Evolutionary conservation across 2,329 filamentous ascomycete species (phyloP).

Genomic region (Chaetomiaceae sp.): DNA sequence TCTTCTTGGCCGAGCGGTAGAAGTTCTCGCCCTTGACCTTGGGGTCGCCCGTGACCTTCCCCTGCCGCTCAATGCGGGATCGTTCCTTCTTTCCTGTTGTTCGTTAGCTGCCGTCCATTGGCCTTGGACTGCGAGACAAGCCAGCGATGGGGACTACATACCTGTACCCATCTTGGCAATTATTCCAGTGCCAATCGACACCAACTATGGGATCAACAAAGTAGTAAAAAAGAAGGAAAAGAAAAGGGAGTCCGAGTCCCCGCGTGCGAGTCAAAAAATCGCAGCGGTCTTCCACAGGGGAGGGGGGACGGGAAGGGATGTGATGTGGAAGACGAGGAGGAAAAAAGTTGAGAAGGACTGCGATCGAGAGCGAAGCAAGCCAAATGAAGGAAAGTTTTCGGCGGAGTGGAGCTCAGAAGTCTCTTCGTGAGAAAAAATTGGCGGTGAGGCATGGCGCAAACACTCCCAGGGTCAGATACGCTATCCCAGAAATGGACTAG

Average conservation of each 20-base stretch:
- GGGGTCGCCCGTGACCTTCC: slow-evolving; percentile 89
- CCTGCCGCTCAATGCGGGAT: slow-evolving; percentile 75
- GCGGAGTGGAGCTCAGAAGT: slow-evolving; percentile 23
- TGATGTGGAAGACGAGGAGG: slow-evolving; percentile 21
- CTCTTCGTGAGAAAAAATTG: slow-evolving; percentile 19
- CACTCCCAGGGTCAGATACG: not conserved
- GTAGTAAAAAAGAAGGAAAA: slow-evolving; percentile 2
- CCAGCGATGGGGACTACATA: slow-evolving; percentile 7
- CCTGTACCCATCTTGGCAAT: slow-evolving; percentile 26
- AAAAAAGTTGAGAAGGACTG: slow-evolving; percentile 13
- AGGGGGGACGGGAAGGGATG: too few species aligned
- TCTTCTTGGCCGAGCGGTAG: slow-evolving; percentile 84
- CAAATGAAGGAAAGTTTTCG: slow-evolving; percentile 22
- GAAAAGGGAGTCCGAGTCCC: slow-evolving; percentile 15
- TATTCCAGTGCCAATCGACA: slow-evolving; percentile 12
- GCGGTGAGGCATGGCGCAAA: slow-evolving; percentile 24
- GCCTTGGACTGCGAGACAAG: not conserved
- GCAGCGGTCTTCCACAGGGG: slow-evolving; percentile 20
- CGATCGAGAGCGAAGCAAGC: slow-evolving; percentile 6
- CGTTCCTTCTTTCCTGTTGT: slow-evolving; percentile 82
- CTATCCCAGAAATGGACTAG: slow-evolving; percentile 15
- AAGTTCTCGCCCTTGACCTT: slow-evolving; percentile 97
- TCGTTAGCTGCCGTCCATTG: slow-evolving; percentile 26
- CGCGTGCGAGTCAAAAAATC: slow-evolving; percentile 17
- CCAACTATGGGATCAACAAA: not conserved